These are phyloP conservation scores for Venustampulla echinocandica DNA, from an alignment of 495 filamentous ascomycete genomes.

Conservation along the genomic window DNA sequence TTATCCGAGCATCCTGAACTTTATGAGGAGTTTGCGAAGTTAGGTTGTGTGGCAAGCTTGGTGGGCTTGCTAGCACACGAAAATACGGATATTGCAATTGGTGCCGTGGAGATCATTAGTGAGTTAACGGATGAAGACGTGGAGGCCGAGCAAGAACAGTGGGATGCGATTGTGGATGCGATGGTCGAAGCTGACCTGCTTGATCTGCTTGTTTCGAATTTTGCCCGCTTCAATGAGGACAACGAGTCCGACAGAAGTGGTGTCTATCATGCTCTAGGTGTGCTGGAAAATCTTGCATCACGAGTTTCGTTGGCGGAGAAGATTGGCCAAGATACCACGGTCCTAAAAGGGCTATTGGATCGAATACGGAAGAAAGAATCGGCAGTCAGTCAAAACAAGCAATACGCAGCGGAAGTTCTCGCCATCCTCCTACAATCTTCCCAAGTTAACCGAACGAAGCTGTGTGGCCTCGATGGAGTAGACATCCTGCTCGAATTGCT, in stretches of 20 bases:
- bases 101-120: slow-evolving; percentile 78
- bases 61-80: slow-evolving; percentile 83
- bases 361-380: slow-evolving; percentile 58
- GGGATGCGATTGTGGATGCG: slow-evolving; percentile 70
- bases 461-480: slow-evolving; percentile 61
- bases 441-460: slow-evolving; percentile 48
- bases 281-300: slow-evolving; percentile 81
- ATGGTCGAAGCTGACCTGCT: slow-evolving; percentile 78
- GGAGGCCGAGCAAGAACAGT: slow-evolving; percentile 72
- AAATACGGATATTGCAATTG: slow-evolving; percentile 95
- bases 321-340: slow-evolving; percentile 54
- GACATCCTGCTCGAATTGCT: slow-evolving; percentile 78
- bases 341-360: slow-evolving; percentile 68
- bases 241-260: slow-evolving; percentile 73
- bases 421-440: slow-evolving; percentile 77
- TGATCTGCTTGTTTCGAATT: slow-evolving; percentile 73
- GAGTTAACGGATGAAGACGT: slow-evolving; percentile 96
- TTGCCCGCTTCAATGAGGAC: slow-evolving; percentile 72
- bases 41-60: slow-evolving; percentile 68
- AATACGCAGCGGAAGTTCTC: slow-evolving; percentile 87
- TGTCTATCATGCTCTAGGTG: slow-evolving; percentile 75
- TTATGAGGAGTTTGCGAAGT: slow-evolving; percentile 71
- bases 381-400: slow-evolving; percentile 74
- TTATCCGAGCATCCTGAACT: slow-evolving; percentile 80
- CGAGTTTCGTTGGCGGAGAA: slow-evolving; percentile 55